Evolutionary conservation across 2,329 filamentous ascomycete genomes (phyloP).

Genomic region (Talaromyces islandicus): DNA sequence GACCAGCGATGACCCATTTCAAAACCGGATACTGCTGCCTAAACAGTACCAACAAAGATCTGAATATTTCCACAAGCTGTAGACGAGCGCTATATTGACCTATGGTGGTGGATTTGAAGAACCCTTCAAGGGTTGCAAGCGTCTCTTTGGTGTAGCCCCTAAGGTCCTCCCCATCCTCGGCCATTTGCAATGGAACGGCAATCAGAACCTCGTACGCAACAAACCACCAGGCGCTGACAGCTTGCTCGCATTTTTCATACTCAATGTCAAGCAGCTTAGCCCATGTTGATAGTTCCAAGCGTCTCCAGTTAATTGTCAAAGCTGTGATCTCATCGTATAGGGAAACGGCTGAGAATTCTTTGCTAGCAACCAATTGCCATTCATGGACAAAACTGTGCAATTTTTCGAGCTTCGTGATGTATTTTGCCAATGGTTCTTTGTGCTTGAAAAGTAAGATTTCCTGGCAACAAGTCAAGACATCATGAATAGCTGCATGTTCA

Average conservation of each 20-base stretch:
- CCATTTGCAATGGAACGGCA: conserved; percentile 63
- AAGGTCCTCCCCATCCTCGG: conserved; percentile 54
- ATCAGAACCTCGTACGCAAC: conserved; percentile 88
- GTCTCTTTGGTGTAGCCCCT: conserved; percentile 61
- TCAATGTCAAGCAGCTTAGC: conserved; percentile 82
- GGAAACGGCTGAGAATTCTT: conserved; percentile 61
- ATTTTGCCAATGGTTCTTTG: conserved; percentile 76
- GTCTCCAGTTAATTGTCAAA: conserved; percentile 80
- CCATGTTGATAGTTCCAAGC: conserved; percentile 89
- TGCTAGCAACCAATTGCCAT: conserved; percentile 91
- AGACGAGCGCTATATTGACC: conserved; percentile 76
- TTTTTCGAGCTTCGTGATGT: conserved; percentile 81
- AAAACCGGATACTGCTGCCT: conserved; percentile 55
- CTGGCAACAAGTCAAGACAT: conserved; percentile 70
- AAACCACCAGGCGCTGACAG: conserved; percentile 92
- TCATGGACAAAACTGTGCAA: conserved; percentile 80
- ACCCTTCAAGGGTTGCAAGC: conserved; percentile 69
- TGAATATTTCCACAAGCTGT: conserved; percentile 56
- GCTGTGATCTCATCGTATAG: conserved; percentile 74
- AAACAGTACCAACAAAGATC: conserved; percentile 61
- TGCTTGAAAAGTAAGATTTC: conserved; percentile 70
- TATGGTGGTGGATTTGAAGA: conserved; percentile 70
- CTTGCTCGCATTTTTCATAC: conserved; percentile 64
- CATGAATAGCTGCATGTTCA: conserved; percentile 71
- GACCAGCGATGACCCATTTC: conserved; percentile 53